Conservation (phyloP, 176 grass and related monocot species). For the Zea luxurians region DNA sequence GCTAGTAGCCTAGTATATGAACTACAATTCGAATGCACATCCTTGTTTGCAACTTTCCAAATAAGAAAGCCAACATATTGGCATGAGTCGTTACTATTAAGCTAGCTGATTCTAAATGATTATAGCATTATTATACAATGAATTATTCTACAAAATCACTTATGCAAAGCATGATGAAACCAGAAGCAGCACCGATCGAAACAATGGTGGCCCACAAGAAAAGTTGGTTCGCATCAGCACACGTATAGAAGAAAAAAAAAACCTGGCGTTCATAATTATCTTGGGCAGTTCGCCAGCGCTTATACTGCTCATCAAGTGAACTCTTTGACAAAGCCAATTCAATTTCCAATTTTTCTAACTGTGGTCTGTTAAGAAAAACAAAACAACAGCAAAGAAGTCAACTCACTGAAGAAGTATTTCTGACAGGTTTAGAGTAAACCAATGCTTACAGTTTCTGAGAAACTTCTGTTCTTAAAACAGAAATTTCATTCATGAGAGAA, state of each 20-base stretch:
- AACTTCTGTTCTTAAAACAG: conserved; percentile 62
- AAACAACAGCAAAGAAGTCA: conserved; percentile 22
- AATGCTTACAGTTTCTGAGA: conserved; percentile 72
- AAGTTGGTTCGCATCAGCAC: not conserved
- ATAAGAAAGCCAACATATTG: not conserved
- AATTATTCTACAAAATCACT: not conserved
- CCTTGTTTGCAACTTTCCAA: not conserved
- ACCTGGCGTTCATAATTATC: conserved; percentile 98
- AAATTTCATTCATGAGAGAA: conserved; percentile 67
- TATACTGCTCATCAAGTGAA: conserved; percentile 72
- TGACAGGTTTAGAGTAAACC: not conserved
- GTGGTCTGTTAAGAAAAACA: conserved; percentile 45
- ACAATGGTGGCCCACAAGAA: not conserved
- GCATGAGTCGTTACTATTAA: not conserved
- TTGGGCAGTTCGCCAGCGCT: conserved; percentile 78
- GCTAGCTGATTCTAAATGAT: not conserved
- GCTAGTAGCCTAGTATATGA: conserved; percentile 8
- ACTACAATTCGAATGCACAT: not conserved
- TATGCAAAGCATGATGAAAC: not conserved
- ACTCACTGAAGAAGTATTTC: not conserved
- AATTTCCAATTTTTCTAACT: conserved; percentile 58
- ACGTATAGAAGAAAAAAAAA: not conserved
- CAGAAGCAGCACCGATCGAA: not conserved
- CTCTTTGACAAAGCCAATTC: conserved; percentile 73
- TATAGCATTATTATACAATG: not conserved